Base-by-base conservation (phyloP, 2,329 filamentous ascomycete genomes). In the Juglanconis sp. region DNA sequence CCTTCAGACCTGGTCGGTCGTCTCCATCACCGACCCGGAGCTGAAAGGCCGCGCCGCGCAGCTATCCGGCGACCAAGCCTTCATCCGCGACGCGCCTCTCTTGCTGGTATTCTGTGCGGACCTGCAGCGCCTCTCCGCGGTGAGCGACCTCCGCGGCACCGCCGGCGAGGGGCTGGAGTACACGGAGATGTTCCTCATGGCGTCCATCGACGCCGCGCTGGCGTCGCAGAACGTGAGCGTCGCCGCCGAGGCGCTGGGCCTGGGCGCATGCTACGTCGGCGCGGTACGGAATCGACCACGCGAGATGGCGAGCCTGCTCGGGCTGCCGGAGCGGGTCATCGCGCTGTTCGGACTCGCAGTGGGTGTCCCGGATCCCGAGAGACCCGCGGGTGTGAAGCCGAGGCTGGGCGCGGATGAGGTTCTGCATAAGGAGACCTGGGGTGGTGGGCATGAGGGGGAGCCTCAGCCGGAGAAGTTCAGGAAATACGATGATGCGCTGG, bases 41-140 rank as follows among this genome's bases (percentile, higher is more conserved):
- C 66, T 65, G 38, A 72, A 73, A 49, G 58, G 64, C 17, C 36
- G 65, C 50, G 66, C 67, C 10, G 70, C 72, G 1, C 35, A 53
- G 1, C 63, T 74, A 3, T 67, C 68, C 46, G 68, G 65, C 38
- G 64, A 71, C 61, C 71, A 73, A 62, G 66, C 65, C 30, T 73
- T 73, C 62, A 70, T 73, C 50, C 68, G 66, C 10, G 47, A 65
- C 13, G 70, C 72, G 32, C 70, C 71, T 1, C 64, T 74, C 3
- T 69, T 73, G 36, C 66, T 74, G 42, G 53, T 73, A 55, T 73
- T 73, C 56, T 70, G 68, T 51, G 71, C 71, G 1, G 72, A 73
- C 57, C 68, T 74, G 8, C 64, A 66, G 49, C 70, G 71, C n/a
- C 64, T 70, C 15, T 66, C 63, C 8, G 56, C 59, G 9, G 66